Evolutionary conservation across 2,329 filamentous ascomycete species (phyloP), one percentile per base, ranked within the genome.

Genomic region (Xylariomycetidae sp.): DNA sequence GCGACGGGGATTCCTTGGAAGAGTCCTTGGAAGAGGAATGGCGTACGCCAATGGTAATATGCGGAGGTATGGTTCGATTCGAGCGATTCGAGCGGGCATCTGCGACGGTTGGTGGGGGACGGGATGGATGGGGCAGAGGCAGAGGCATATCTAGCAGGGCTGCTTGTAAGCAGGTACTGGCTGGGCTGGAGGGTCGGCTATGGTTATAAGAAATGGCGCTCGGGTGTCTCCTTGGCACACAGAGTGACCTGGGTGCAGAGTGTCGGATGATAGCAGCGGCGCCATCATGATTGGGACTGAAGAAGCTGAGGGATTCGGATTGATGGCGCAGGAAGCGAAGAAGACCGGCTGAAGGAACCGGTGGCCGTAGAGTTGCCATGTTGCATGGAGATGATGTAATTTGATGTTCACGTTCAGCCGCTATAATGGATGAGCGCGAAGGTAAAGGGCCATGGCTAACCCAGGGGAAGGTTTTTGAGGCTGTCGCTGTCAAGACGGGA

Each of bases 261-360:
- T 41, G 41, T 10, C 36, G 32, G 23, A 42, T 13, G 14, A 28
- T 33, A n/a, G 30, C 11, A 3, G 38, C 31, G 6, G 34, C 23
- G 7, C 15, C 18, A 19, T 36, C 40, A 36, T 56, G 52, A 49
- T 63, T 67, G 34, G 63, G 54, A 34, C 54, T 64, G 57, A 73
- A 70, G 49, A 76, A 72, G 42, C 62, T 66, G 28, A 74, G 53
- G 34, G 67, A 67, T 48, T 84, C 73, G 44, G 83, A 78, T 58
- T 89, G 85, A 34, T 69, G 75, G 46, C 78, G 80, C 43, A 92
- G 70, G 57, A 86, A 90, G 46, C 79, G 80, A 42, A 92, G 68
- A 14, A 90, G 73, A 38, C 58, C 65, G 45, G 60, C 61, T 32
- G 74, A 78, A 16, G 74, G 74, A 32, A 69, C 72, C 30, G 66